These are phyloP conservation scores for Teratosphaeria viscida DNA, from an alignment of 2,329 filamentous ascomycete genomes.

Conservation along the genomic window DNA sequence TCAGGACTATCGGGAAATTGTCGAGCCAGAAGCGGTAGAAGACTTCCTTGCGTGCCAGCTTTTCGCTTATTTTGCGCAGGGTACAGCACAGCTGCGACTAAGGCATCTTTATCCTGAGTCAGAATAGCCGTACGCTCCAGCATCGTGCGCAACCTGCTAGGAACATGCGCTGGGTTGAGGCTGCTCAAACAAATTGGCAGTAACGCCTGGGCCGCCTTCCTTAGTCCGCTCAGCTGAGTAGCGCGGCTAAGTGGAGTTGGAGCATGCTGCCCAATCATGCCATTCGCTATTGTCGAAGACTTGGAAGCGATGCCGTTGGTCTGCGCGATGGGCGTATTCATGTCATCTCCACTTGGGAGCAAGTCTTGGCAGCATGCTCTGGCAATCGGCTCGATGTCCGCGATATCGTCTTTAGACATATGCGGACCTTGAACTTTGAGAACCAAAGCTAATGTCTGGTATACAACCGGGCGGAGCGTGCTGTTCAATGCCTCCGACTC, in stretches of 20 bases:
- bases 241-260: conserved; percentile 7
- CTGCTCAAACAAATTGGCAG: conserved; percentile 48
- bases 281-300: background rate
- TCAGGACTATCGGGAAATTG: conserved; percentile 52
- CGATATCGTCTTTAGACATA: conserved; percentile 55
- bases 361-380: conserved; percentile 66
- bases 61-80: conserved; percentile 50
- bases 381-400: conserved; percentile 52
- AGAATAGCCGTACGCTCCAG: conserved; percentile 76
- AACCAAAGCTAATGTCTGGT: conserved; percentile 48
- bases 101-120: conserved; percentile 55
- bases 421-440: conserved; percentile 54
- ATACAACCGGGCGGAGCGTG: conserved; percentile 35
- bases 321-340: background rate
- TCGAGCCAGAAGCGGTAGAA: conserved; percentile 67
- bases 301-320: background rate
- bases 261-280: background rate
- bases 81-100: conserved; percentile 74
- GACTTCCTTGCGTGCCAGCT: conserved; percentile 48
- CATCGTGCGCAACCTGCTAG: conserved; percentile 60
- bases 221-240: conserved; percentile 37
- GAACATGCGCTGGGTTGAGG: conserved; percentile 56
- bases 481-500: conserved; percentile 26
- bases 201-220: conserved; percentile 48
- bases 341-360: conserved; percentile 36